Evolutionary conservation across 1,139 yeast genomes (phyloP), one percentile per base, ranked within the genome.

Genomic region (Arxiozyma slooffiae): DNA sequence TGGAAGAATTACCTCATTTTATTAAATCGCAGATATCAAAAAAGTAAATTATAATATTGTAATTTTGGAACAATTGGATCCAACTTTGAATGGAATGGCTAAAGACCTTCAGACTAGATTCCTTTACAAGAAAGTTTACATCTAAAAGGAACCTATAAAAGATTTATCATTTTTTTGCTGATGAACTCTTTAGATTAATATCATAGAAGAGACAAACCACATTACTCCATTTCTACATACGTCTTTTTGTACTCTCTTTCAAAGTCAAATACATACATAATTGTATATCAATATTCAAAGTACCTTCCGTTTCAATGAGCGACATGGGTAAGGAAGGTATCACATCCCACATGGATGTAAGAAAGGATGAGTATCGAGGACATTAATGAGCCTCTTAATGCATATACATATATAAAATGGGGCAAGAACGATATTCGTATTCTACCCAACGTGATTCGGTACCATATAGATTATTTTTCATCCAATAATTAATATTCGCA

Each of bases 31-130:
- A 61, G 49, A 23, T 60, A 14, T 7, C 23, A 37, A 30, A 48
- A n/a, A 20, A 21, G 38, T 11, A 47, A 49, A 9, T 43, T 41
- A 1, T 40, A 81, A 57, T 80, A 81, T 61, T 70, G 81, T 52
- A 89, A 89, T 60, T 90, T 92, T 67, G 85, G 95, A 1, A 76
- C 82, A 20, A 83, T 90, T 39, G 97, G 97, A 2, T 76, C 80
- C 18, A n/a, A 75, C 76, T 38, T 73, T 92, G 44, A 89, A 88
- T 64, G 69, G 72, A 41, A 52, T 82, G 53, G 97, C 97, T 0
- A 80, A 80, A 55, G 71, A 75, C 46, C 71, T 90, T 44, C 95
- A 89, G n/a, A 30, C 4, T 7, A 30, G 14, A 14, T 30, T 41
- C 56, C 52, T 44, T 47, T 64, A 46, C 61, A 61, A 40, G 53